Percentiles rank a stretch among this genome's conserved stretches.
Evolutionary conservation across 257 asterid genomes (phyloP).

Genomic region (Vinca minor): DNA sequence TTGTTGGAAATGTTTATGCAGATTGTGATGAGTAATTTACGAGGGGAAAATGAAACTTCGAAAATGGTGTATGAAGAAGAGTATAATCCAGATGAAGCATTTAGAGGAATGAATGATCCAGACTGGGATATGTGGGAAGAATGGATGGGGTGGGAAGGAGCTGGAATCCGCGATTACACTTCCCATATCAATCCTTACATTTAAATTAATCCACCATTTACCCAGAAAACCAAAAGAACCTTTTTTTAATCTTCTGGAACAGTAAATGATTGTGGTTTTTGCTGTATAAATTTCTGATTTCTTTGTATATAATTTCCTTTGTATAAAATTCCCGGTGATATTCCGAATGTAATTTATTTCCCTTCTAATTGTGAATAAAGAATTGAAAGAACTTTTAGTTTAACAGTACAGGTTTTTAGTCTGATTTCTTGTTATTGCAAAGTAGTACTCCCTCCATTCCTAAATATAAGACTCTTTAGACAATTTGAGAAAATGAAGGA

Average conservation of each 20-base stretch:
- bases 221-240: neutral
- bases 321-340: constrained; percentile 8
- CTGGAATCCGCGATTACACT: constrained; percentile 73
- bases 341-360: neutral
- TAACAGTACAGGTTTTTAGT: too few relatives aligned
- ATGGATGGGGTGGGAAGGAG: constrained; percentile 99
- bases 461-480: too few relatives aligned
- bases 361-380: neutral
- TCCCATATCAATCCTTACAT: constrained; percentile 81
- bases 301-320: constrained; percentile 6
- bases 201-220: constrained; percentile 16
- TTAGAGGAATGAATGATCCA: constrained; percentile 48
- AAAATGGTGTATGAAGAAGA: constrained; percentile 21
- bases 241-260: neutral
- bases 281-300: constrained; percentile 17
- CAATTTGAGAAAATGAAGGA: too few relatives aligned
- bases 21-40: constrained; percentile 62
- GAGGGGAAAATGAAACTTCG: constrained; percentile 29
- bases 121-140: constrained; percentile 89
- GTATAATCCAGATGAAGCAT: constrained; percentile 26
- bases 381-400: neutral
- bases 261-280: constrained; percentile 35
- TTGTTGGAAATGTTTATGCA: constrained; percentile 24
- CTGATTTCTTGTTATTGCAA: too few relatives aligned
- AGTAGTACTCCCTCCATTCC: too few relatives aligned